Conservation (phyloP, 768 basidiomycete species). For the Sarcomyxa edulis region DNA sequence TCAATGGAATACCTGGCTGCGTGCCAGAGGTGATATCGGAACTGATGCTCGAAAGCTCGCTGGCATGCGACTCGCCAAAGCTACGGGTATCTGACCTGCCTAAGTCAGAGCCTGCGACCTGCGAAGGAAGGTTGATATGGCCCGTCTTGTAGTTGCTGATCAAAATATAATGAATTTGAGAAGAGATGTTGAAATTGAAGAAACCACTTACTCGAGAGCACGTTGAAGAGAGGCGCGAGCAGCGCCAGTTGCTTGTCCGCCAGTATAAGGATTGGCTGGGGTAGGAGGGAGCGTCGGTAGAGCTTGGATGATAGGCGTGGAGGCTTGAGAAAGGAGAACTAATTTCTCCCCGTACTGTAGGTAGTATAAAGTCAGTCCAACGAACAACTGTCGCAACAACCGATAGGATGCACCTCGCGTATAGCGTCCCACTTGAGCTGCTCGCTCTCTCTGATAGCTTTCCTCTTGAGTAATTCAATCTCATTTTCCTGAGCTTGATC, state of each 20-base stretch:
- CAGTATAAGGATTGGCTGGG: constrained; percentile 48
- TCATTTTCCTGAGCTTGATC: constrained; percentile 68
- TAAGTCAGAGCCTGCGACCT: constrained; percentile 46
- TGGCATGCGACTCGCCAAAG: constrained; percentile 81
- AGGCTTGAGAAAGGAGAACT: constrained; percentile 66
- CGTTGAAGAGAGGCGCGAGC: constrained; percentile 72
- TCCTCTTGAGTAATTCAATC: constrained; percentile 66
- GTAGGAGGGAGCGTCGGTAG: constrained; percentile 69
- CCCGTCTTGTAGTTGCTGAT: constrained; percentile 73
- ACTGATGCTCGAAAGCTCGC: constrained; percentile 58
- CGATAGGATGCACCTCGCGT: constrained; percentile 51
- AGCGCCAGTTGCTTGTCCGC: constrained; percentile 57
- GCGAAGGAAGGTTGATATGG: constrained; percentile 45
- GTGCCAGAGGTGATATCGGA: constrained; percentile 18
- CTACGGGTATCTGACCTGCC: constrained; percentile 70
- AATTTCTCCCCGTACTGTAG: constrained; percentile 78
- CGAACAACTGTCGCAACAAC: constrained; percentile 2
- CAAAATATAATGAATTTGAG: no score
- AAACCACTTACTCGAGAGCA: no score
- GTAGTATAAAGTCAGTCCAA: constrained; percentile 1
- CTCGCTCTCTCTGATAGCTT: constrained; percentile 73
- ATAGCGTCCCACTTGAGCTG: constrained; percentile 75
- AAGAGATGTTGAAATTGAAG: no score
- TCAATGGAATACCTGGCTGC: constrained; percentile 33
- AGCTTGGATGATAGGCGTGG: constrained; percentile 52